phyloP scores from a whole-genome alignment of 129 eudicot genomes.

The Flaveria robusta region DNA sequence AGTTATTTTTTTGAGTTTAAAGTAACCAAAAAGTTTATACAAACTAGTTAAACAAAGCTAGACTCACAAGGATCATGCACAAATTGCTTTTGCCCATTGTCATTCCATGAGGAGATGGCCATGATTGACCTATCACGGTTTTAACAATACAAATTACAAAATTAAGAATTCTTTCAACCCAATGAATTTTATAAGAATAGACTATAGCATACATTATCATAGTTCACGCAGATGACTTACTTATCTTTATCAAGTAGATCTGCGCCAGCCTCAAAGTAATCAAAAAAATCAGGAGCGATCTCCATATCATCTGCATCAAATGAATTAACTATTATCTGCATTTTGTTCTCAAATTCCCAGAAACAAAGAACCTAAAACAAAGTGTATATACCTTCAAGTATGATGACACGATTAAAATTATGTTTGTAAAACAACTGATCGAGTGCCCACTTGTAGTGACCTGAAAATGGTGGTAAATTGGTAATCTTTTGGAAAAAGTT shows the following conservation, averaged over 20 bases:
- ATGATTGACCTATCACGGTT: slow-evolving; percentile 50
- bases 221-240: slow-evolving; percentile 45
- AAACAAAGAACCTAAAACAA: slow-evolving; percentile 13
- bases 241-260: slow-evolving; percentile 77
- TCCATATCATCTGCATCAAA: slow-evolving; percentile 93
- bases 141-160: neutral
- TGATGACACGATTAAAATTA: slow-evolving; percentile 72
- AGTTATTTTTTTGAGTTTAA: neutral
- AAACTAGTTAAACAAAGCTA: neutral
- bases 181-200: neutral
- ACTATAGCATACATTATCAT: neutral
- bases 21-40: neutral
- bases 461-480: slow-evolving; percentile 41
- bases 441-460: slow-evolving; percentile 99
- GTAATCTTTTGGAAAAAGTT: slow-evolving; percentile 2
- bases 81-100: slow-evolving; percentile 93
- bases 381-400: slow-evolving; percentile 73
- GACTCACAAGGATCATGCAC: slow-evolving; percentile 96
- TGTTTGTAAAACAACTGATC: slow-evolving; percentile 80
- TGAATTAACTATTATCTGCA: slow-evolving; percentile 9
- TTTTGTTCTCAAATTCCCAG: neutral
- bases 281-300: slow-evolving; percentile 90
- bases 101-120: slow-evolving; percentile 99
- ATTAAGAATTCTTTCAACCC: neutral
- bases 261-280: slow-evolving; percentile 98